Conservation (phyloP, 2,329 filamentous ascomycete species). For the Exserohilum rostratum region DNA sequence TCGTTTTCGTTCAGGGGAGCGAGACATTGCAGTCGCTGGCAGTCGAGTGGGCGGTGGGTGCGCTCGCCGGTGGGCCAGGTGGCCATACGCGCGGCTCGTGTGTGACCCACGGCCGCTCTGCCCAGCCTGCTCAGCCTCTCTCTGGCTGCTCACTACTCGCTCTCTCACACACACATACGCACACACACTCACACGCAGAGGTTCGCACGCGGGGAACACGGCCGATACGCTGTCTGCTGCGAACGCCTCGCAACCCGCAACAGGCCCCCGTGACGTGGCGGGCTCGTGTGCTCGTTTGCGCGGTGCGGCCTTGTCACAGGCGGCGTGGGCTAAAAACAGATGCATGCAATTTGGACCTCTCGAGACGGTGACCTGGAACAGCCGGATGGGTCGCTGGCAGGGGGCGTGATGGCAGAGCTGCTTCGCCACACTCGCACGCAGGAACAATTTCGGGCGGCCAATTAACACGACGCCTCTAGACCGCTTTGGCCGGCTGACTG, state of each 20-base stretch:
- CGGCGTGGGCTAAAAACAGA: conserved; percentile 18
- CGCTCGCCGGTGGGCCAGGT: conserved; percentile 29
- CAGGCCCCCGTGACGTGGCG: too few species aligned
- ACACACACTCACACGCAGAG: too few species aligned
- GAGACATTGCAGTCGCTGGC: conserved; percentile 32
- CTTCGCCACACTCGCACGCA: conserved; percentile 35
- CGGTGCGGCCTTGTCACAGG: background rate
- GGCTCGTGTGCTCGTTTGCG: too few species aligned
- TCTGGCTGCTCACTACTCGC: background rate
- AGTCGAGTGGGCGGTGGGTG: too few species aligned
- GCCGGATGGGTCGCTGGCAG: conserved; percentile 19
- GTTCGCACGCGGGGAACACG: too few species aligned
- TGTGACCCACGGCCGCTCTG: conserved; percentile 18
- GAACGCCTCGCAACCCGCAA: background rate
- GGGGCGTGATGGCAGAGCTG: conserved; percentile 1
- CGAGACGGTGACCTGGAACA: conserved; percentile 5
- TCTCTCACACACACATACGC: background rate
- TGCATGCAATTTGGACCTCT: conserved; percentile 5
- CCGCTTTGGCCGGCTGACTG: conserved; percentile 13
- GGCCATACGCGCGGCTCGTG: conserved; percentile 30
- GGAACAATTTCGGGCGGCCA: conserved; percentile 24
- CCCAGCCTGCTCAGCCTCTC: conserved; percentile 13
- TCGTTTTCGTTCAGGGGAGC: conserved; percentile 36
- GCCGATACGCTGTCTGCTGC: background rate
- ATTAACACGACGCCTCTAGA: conserved; percentile 8